Evolutionary conservation across 2,329 filamentous ascomycete species (phyloP), one percentile per base, ranked within the genome.

Genomic region (Lachnellula subtilissima): DNA sequence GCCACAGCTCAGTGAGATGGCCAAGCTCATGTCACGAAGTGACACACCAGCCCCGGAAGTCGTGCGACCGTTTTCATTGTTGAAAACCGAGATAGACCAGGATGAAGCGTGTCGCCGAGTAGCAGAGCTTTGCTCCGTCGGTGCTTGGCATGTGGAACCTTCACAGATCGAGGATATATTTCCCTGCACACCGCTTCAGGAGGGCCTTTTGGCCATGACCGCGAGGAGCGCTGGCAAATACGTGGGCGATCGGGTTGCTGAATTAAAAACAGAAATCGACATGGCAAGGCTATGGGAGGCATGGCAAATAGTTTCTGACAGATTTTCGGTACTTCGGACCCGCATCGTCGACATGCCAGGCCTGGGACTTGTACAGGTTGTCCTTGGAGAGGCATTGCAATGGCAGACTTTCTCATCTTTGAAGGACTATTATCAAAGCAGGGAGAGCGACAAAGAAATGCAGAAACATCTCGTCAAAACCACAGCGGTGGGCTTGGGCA

Each of bases 1-100:
- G 52, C 72, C 74, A 35, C 71, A 66, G 5, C 65, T 77, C 2
- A 64, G 73, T 0, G 71, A 67, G 0, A 79, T 80, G 77, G 46
- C 46, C 12, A 32, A 4, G 28, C 17, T 32, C 22, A 75, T 76
- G 6, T 57, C 53, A 7, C 58, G 68, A 2, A 14, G n/a, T 11
- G 2, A 61, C 19, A 22, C 19, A 22, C 19, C 19, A 22, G 19
- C 19, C 19, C 19, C 19, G 17, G 32, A 19, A 25, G 5, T 4
- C 14, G n/a, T n/a, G 37, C 17, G 53, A 2, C 42, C 61, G 4
- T 65, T 65, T 48, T 62, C 56, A 3, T 36, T 65, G 28, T 49
- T 65, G 25, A 53, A 53, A 1, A 46, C 22, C 7, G 14, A n/a
- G n/a, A 39, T 28, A 8, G 25, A 28, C 25, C 8, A 8, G 25